Conservation (phyloP, 352 stramenopile genomes). For the Pelagophyceae sp. region DNA sequence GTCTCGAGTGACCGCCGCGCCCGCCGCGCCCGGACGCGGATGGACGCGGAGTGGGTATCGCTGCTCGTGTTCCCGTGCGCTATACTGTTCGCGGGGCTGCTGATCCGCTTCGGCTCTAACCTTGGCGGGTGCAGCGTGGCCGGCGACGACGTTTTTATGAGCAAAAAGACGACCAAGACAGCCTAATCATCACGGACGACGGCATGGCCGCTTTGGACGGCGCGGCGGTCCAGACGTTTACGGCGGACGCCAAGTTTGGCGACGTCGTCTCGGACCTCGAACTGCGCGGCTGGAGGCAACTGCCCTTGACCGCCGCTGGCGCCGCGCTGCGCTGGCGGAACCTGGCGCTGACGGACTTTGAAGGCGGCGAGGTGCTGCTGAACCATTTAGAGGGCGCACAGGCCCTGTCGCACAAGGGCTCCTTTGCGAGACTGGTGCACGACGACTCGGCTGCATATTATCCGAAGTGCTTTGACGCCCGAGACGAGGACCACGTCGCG, state of each 20-base stretch:
- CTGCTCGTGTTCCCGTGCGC: no score
- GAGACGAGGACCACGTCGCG: background rate
- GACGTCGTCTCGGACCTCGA: constrained; percentile 25
- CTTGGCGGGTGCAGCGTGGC: background rate
- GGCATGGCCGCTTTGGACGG: background rate
- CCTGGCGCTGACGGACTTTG: constrained; percentile 33
- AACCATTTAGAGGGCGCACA: constrained; percentile 30
- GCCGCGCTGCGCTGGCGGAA: constrained; percentile 30
- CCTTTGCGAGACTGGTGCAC: constrained; percentile 16
- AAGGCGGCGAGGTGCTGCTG: background rate
- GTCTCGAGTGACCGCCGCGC: no score
- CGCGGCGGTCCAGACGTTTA: constrained; percentile 18
- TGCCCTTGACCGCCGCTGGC: constrained; percentile 11
- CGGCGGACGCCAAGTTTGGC: constrained; percentile 30
- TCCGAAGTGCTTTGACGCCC: background rate
- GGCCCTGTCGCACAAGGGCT: constrained; percentile 29
- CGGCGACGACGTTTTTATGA: background rate
- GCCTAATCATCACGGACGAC: background rate
- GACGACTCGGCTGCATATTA: background rate
- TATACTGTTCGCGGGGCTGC: background rate
- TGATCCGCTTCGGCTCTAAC: background rate
- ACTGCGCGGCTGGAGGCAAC: constrained; percentile 24
- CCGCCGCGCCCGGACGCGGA: no score
- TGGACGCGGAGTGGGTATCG: no score
- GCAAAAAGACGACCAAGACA: background rate